These are phyloP conservation scores for Aureobasidium vineae DNA, from an alignment of 2,329 filamentous ascomycete species.

Conservation along the genomic window DNA sequence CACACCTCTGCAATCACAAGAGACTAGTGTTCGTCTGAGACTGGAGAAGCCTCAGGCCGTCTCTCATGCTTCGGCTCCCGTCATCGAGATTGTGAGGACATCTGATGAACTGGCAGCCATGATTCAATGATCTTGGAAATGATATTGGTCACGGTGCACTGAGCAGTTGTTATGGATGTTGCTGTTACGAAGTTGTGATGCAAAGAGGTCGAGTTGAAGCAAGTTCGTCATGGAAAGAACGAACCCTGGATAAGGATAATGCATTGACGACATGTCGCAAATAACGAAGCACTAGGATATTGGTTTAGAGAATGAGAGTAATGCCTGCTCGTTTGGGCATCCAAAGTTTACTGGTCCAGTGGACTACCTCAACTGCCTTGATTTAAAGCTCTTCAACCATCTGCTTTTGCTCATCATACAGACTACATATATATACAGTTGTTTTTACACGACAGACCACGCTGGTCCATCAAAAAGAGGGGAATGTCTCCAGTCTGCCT, in stretches of 20 bases:
- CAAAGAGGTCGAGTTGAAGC: neutral
- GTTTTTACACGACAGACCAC: conserved; percentile 22
- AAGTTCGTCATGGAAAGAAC: too few species aligned
- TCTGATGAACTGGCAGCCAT: conserved; percentile 24
- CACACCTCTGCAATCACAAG: neutral
- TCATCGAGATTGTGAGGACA: conserved; percentile 56
- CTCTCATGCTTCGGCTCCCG: conserved; percentile 67
- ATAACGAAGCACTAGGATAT: neutral
- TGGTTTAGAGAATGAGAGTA: neutral
- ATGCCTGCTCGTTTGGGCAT: neutral
- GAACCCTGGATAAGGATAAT: neutral
- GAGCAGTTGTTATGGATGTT: neutral
- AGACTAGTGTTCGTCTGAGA: conserved; percentile 57
- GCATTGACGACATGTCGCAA: neutral
- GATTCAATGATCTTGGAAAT: neutral
- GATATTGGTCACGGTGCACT: neutral
- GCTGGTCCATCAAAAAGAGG: conserved; percentile 15
- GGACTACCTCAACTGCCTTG: neutral
- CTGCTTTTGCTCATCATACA: conserved; percentile 7
- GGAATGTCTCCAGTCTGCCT: conserved; percentile 21
- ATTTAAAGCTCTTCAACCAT: neutral
- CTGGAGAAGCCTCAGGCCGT: conserved; percentile 74
- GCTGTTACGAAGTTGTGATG: neutral
- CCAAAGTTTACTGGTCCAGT: neutral
- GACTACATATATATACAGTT: conserved; percentile 16